Base-by-base conservation (phyloP, 2,329 filamentous ascomycete species). In the Rutstroemia sp. region DNA sequence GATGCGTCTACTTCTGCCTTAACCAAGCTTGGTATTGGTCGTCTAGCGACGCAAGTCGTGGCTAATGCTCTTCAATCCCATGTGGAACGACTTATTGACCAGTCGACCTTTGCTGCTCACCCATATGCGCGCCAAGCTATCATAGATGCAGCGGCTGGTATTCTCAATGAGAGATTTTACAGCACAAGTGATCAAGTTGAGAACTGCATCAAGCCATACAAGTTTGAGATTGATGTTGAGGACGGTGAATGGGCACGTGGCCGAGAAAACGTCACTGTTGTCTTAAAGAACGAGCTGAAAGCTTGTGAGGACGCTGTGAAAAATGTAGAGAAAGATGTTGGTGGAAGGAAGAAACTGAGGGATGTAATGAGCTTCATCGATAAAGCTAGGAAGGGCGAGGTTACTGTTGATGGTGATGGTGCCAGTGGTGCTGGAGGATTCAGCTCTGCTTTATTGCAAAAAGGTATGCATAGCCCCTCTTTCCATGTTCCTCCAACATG, bases 151-250 rank as follows among this genome's bases (percentile, higher is more conserved):
- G 90, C 91, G 1, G 88, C 89, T 0, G 87, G 84, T 25, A 97
- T 99, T 53, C 75, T 99, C 12, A 94, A 94, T 62, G 94, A 99
- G 67, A 81, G 92, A 14, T 96, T 95, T 61, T 97, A 96, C 73
- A 94, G 92, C 72, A 99, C 95, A 1, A 94, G 89, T 61, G 95
- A 99, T 67, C 94, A 97, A 73, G 89, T 99, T 1, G 94, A 99
- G 72, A 97, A 97, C 69, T 99, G 92, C 69, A 95, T 99, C 73
- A 99, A 99, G 72, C 94, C 95, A 0, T 99, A 92, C 77, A 99
- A 99, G 70, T 97, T 92, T 64, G 91, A 96, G 60, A 95, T 99
- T 57, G 94, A 99, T 65, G 85, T 99, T 46, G 90, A 96, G 67
- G 88, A 92, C 41, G 78, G 84, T 7, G 95, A 99, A 70, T 99